Evolutionary conservation across 805 yeast species (phyloP).

Genomic region (Clavispora vitiphila): DNA sequence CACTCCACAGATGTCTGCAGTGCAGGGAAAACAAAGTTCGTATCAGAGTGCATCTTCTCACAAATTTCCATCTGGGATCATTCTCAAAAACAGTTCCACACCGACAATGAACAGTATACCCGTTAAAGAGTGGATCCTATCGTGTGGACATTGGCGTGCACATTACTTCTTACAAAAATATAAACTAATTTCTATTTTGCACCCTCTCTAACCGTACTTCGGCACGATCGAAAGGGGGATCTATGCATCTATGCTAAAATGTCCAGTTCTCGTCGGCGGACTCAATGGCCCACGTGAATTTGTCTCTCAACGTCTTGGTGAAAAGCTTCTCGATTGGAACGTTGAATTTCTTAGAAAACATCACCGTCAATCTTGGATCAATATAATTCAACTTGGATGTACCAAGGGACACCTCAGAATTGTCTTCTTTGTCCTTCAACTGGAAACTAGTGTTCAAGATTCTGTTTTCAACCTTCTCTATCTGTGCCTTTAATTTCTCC

Average conservation of each 20-base stretch:
- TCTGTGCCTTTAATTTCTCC: constrained; percentile 68
- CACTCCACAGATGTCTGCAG: too few relatives aligned
- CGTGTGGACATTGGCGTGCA: too few relatives aligned
- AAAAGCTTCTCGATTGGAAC: constrained; percentile 92
- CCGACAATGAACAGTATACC: too few relatives aligned
- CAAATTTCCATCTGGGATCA: too few relatives aligned
- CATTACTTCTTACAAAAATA: too few relatives aligned
- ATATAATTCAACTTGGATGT: constrained; percentile 93
- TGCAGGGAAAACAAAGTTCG: too few relatives aligned
- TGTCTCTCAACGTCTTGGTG: constrained; percentile 85
- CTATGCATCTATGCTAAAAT: constrained; percentile 40
- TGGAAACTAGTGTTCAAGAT: constrained; percentile 65
- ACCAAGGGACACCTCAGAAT: constrained; percentile 86
- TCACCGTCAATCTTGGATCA: constrained; percentile 87
- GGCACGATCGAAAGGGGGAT: background rate
- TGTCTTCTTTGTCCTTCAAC: constrained; percentile 88
- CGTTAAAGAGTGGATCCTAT: too few relatives aligned
- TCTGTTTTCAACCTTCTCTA: constrained; percentile 67
- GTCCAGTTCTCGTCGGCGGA: constrained; percentile 85
- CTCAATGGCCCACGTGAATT: constrained; percentile 94
- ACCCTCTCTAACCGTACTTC: background rate
- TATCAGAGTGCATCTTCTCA: too few relatives aligned
- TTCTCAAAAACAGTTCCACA: too few relatives aligned
- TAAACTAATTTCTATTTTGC: too few relatives aligned
- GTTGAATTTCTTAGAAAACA: constrained; percentile 76